Conservation (phyloP, 192 early-diverging fungal genomes). For the Piromyces sp. region DNA sequence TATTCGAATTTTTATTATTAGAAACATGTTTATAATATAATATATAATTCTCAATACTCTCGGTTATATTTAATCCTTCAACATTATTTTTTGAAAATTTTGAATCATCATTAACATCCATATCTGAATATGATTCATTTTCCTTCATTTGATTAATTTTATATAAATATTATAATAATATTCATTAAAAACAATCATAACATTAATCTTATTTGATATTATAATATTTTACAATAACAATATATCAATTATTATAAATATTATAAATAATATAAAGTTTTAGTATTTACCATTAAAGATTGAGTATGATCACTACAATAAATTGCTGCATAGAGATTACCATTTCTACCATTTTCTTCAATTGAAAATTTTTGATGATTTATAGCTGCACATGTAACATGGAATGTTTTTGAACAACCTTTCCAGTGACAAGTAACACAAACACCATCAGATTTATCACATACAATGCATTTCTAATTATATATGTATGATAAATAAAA, state of each 20-base stretch:
- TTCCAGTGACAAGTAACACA: background rate
- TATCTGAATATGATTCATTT: background rate
- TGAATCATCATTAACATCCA: background rate
- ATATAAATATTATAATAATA: too few species aligned
- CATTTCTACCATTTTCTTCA: background rate
- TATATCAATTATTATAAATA: too few species aligned
- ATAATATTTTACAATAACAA: too few species aligned
- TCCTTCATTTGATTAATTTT: background rate
- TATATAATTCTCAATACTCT: background rate
- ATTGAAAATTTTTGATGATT: background rate
- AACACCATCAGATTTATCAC: background rate
- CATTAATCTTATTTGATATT: too few species aligned
- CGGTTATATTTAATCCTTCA: background rate
- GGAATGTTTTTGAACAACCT: background rate
- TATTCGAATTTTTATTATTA: background rate
- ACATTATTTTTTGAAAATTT: background rate
- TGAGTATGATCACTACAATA: background rate
- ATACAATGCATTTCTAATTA: background rate
- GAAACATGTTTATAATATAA: background rate
- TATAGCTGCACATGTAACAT: background rate
- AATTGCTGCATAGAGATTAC: background rate
- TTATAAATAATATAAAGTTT: too few species aligned
- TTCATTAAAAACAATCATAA: too few species aligned
- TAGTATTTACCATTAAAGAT: background rate
- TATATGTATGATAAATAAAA: background rate